These are phyloP conservation scores for Colletotrichum lini DNA, from an alignment of 2,329 filamentous ascomycete genomes.

Conservation along the genomic window DNA sequence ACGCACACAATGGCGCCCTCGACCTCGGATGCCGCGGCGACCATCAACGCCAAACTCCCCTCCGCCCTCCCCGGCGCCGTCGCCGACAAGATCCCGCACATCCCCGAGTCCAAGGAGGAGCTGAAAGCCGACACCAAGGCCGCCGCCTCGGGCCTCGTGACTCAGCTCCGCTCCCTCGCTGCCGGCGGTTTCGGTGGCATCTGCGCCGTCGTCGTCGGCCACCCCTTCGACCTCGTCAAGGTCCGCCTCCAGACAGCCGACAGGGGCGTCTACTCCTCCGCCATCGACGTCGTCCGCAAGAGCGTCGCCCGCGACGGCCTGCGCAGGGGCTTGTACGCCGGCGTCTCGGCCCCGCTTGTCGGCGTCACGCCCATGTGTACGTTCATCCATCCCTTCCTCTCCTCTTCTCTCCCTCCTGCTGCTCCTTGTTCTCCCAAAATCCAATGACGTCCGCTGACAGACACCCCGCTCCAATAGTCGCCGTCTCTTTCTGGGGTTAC, in stretches of 20 bases:
- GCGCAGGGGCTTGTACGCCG: constrained; percentile 88
- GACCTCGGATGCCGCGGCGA: constrained; percentile 44
- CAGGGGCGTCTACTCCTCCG: constrained; percentile 89
- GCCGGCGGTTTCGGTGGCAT: constrained; percentile 95
- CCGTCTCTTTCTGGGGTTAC: constrained; percentile 87
- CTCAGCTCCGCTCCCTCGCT: constrained; percentile 82
- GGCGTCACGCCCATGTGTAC: constrained; percentile 99
- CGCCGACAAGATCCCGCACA: constrained; percentile 57
- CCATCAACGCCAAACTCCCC: constrained; percentile 30
- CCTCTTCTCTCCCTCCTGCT: neutral
- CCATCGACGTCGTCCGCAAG: constrained; percentile 92
- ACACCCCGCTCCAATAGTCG: constrained; percentile 62
- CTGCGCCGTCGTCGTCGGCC: constrained; percentile 93
- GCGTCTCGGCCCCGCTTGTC: constrained; percentile 93
- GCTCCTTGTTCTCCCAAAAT: constrained; percentile 8
- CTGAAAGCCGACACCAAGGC: constrained; percentile 59
- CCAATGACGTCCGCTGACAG: neutral
- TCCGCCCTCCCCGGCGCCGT: constrained; percentile 52
- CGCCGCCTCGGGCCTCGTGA: constrained; percentile 54
- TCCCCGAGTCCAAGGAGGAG: constrained; percentile 61
- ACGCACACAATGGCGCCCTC: constrained; percentile 43
- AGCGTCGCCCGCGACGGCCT: constrained; percentile 90
- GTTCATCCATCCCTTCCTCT: constrained; percentile 54
- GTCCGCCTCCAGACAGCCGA: constrained; percentile 97
- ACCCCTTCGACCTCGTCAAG: constrained; percentile 98